Conservation (phyloP, 331 rosid species). For the Ulmus americana region DNA sequence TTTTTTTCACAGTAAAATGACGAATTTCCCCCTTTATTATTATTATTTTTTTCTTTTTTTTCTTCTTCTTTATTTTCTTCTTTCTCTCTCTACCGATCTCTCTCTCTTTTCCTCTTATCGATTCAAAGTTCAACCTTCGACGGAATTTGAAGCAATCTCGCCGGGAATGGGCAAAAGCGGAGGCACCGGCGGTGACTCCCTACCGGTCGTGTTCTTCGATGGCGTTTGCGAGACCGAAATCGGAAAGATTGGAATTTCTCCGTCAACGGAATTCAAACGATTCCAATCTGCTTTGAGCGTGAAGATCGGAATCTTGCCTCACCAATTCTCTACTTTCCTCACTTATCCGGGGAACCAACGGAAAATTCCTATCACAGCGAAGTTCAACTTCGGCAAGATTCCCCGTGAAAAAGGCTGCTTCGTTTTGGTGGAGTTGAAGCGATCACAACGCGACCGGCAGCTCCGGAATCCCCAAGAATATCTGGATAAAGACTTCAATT, state of each 20-base stretch:
- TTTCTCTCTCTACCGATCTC: background rate
- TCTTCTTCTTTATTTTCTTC: no score
- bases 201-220: slow-evolving; percentile 47
- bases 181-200: slow-evolving; percentile 13
- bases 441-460: slow-evolving; percentile 40
- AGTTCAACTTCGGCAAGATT: slow-evolving; percentile 42
- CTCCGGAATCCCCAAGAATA: slow-evolving; percentile 21
- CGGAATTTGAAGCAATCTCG: background rate
- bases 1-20: no score
- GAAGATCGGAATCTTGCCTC: slow-evolving; percentile 51
- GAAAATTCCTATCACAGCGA: slow-evolving; percentile 46
- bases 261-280: slow-evolving; percentile 33
- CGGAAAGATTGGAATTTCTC: slow-evolving; percentile 38
- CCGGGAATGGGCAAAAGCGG: slow-evolving; percentile 29
- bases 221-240: slow-evolving; percentile 38
- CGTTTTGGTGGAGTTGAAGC: slow-evolving; percentile 51
- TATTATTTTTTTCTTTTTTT: no score
- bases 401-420: slow-evolving; percentile 32
- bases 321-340: slow-evolving; percentile 44
- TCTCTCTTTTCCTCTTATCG: background rate
- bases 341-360: slow-evolving; percentile 23
- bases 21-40: no score
- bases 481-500: background rate
- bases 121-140: background rate
- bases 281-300: slow-evolving; percentile 34